Conservation (phyloP, 768 basidiomycete species). For the Strobilomyces echinocephalus region DNA sequence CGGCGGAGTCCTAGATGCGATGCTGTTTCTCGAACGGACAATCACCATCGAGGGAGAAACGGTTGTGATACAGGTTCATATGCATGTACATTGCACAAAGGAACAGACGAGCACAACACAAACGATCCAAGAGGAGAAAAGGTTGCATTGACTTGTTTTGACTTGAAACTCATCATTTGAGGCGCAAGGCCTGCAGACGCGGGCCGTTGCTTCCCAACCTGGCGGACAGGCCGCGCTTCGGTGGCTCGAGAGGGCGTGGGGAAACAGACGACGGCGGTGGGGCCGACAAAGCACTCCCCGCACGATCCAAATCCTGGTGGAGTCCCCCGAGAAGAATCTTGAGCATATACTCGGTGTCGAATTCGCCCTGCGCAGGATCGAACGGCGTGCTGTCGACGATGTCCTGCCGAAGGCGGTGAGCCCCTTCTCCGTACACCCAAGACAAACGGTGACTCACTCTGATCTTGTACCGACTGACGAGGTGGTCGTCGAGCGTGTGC, state of each 20-base stretch:
- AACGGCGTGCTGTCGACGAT: slow-evolving; percentile 45
- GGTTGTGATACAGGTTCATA: too few relatives aligned
- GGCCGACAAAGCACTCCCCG: slow-evolving; percentile 7
- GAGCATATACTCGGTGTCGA: slow-evolving; percentile 34
- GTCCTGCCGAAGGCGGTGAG: slow-evolving; percentile 29
- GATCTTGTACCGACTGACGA: slow-evolving; percentile 29
- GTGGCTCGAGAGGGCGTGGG: slow-evolving; percentile 5
- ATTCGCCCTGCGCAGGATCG: slow-evolving; percentile 26
- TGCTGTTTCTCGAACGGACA: too few relatives aligned
- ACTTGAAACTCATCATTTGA: too few relatives aligned
- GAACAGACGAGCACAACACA: too few relatives aligned
- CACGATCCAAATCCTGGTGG: slow-evolving; percentile 15
- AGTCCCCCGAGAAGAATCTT: slow-evolving; percentile 31
- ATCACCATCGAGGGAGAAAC: too few relatives aligned
- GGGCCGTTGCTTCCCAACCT: slow-evolving; percentile 11
- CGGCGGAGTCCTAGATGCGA: too few relatives aligned
- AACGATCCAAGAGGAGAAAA: too few relatives aligned
- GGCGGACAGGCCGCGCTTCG: slow-evolving; percentile 5
- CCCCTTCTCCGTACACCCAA: background rate
- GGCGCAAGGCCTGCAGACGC: too few relatives aligned
- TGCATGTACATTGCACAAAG: too few relatives aligned
- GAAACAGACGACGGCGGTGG: background rate
- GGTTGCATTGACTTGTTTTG: too few relatives aligned
- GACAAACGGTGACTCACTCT: slow-evolving; percentile 17
- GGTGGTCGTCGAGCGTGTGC: slow-evolving; percentile 37